A percentile compares a stretch with the other conserved stretches of the same genome.
Evolutionary conservation across 768 basidiomycete genomes (phyloP).

Genomic region (Inosperma sp.): DNA sequence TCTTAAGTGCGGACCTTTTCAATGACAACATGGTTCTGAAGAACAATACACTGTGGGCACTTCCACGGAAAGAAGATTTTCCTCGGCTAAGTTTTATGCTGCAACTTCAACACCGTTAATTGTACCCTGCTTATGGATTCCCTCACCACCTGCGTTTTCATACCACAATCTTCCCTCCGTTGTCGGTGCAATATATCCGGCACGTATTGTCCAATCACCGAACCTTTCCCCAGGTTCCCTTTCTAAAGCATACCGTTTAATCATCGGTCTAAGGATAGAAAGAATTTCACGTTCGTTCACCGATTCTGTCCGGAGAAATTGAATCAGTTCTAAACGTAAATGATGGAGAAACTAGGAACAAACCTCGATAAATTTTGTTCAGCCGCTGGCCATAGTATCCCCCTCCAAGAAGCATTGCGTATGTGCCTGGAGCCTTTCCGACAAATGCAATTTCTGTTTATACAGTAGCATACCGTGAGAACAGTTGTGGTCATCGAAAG

Average conservation of each 20-base stretch:
- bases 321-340: neutral
- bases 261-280: conserved; percentile 86
- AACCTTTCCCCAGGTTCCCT: conserved; percentile 85
- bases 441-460: conserved; percentile 93
- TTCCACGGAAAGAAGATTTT: too few species aligned
- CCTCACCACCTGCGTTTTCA: conserved; percentile 77
- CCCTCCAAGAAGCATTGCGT: conserved; percentile 93
- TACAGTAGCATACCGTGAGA: too few species aligned
- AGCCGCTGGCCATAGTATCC: conserved; percentile 92
- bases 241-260: conserved; percentile 89
- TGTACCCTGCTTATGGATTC: conserved; percentile 41
- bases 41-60: too few species aligned
- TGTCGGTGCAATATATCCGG: conserved; percentile 84
- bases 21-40: too few species aligned
- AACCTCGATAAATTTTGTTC: conserved; percentile 93
- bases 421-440: conserved; percentile 90
- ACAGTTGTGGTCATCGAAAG: too few species aligned
- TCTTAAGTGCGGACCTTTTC: too few species aligned
- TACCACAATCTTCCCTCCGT: conserved; percentile 85
- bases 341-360: conserved; percentile 11
- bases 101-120: neutral
- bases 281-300: conserved; percentile 92
- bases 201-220: conserved; percentile 92
- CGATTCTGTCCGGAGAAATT: conserved; percentile 47
- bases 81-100: neutral